Base-by-base conservation (phyloP, 2,329 filamentous ascomycete species). In the Graphium sp. region DNA sequence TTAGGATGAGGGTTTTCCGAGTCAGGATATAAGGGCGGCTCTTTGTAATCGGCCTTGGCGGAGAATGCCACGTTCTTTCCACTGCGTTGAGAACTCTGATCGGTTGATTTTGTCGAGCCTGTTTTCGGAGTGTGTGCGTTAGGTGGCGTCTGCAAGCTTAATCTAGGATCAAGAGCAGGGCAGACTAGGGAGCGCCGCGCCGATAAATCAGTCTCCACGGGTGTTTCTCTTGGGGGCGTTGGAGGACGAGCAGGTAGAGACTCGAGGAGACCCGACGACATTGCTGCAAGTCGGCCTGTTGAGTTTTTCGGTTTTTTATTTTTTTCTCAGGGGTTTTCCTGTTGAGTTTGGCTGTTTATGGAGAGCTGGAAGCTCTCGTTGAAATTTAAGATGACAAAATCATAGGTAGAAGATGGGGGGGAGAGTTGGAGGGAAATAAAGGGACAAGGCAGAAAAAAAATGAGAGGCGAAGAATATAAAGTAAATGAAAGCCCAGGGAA, bases 221-320 rank as follows among this genome's bases (percentile, higher is more conserved):
- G 50, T 20, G 59, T 52, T 44, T 69, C 67, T 39, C 62, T 63
- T n/a, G 73, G 73, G 26, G 74, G 73, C 19, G 73, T 79, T n/a
- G 74, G 73, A 16, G 73, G 73, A 47, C 70, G 62, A 35, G 66
- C 48, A 36, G 61, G 55, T 30, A 73, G 53, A 32, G 58, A 55
- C 36, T 69, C 62, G 40, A 73, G 52, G 41, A 57, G 46, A 40
- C 41, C 52, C 35, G 52, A 46, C 35, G 48, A 40, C 29, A 31
- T 31, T 10, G 27, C 26, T 18, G 18, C 7, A 30, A 45, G 43
- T 35, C 45, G n/a, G n/a, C n/a, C n/a, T n/a, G n/a, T n/a, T n/a
- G n/a, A n/a, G n/a, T n/a, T n/a, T n/a, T n/a, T 21, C 14, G 24
- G 4, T 26, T 27, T 24, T 24, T 7, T 6, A 7, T 24, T 24